Percentiles rank a stretch among this genome's conserved stretches.
Conservation (phyloP, 2,329 filamentous ascomycete genomes). For the Cladophialophora yegresii region DNA sequence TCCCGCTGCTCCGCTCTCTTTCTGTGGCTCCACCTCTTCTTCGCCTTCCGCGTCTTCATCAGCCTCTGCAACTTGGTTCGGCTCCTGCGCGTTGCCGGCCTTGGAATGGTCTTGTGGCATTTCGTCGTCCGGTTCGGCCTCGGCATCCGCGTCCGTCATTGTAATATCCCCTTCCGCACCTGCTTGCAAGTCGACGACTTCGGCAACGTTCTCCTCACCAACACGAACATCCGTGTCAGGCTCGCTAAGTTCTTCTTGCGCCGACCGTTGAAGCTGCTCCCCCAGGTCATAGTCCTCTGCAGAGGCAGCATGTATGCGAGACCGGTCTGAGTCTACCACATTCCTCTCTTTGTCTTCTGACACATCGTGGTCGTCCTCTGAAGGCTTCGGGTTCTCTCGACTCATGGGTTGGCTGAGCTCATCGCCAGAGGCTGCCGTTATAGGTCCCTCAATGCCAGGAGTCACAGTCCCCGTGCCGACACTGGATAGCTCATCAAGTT, state of each 20-base stretch:
- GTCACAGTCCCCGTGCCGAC: slow-evolving; percentile 5
- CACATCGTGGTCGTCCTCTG: background rate
- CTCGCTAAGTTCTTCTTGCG: slow-evolving; percentile 27
- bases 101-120: slow-evolving; percentile 28
- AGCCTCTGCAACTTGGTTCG: slow-evolving; percentile 43
- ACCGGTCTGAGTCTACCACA: background rate
- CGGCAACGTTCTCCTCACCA: slow-evolving; percentile 8
- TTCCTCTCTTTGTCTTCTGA: background rate
- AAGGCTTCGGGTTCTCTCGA: slow-evolving; percentile 1
- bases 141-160: slow-evolving; percentile 26
- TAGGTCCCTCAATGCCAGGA: background rate
- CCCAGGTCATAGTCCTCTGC: slow-evolving; percentile 29
- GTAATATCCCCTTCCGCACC: slow-evolving; percentile 21
- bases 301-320: slow-evolving; percentile 13
- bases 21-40: slow-evolving; percentile 25
- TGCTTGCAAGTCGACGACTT: background rate
- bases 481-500: slow-evolving; percentile 19
- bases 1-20: background rate
- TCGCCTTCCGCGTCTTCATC: slow-evolving; percentile 49
- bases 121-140: slow-evolving; percentile 10
- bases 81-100: slow-evolving; percentile 13
- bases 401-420: background rate
- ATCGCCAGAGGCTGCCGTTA: background rate
- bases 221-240: slow-evolving; percentile 10
- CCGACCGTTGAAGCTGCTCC: slow-evolving; percentile 32